Evolutionary conservation across 306 rosid genomes (phyloP).

Genomic region (Cucurbita ficifolia): DNA sequence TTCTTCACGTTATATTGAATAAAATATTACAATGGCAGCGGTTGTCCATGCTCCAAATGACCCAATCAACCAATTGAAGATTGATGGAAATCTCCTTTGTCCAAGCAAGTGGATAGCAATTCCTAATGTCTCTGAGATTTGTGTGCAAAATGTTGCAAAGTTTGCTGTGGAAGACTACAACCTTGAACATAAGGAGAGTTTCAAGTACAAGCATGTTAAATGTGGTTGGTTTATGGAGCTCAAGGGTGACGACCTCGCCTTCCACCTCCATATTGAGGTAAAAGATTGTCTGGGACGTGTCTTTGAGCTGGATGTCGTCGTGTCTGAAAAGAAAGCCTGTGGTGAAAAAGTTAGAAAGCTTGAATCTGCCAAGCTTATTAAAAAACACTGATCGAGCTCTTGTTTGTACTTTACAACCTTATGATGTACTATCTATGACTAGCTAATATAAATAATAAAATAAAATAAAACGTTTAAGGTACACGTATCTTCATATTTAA

Average conservation of each 20-base stretch:
- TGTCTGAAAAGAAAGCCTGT: not conserved
- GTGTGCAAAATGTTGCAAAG: not conserved
- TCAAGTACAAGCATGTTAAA: too few relatives aligned
- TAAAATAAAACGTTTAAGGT: not conserved
- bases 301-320: not conserved
- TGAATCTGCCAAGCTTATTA: not conserved
- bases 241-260: not conserved
- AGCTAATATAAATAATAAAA: too few relatives aligned
- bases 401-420: too few relatives aligned
- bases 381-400: not conserved
- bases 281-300: not conserved
- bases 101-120: not conserved
- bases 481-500: not conserved
- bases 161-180: not conserved
- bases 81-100: too few relatives aligned
- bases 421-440: too few relatives aligned
- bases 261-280: not conserved
- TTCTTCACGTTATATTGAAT: too few relatives aligned
- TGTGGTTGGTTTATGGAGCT: not conserved
- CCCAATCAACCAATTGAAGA: too few relatives aligned
- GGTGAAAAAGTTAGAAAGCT: not conserved
- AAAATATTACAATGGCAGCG: too few relatives aligned
- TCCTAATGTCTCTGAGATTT: not conserved
- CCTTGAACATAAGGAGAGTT: not conserved
- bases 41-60: not conserved